Percentiles rank a stretch among this genome's conserved stretches.
Evolutionary conservation across 225 moss, liverwort and hornwort species (phyloP).

Genomic region (Physcomitrium patens): DNA sequence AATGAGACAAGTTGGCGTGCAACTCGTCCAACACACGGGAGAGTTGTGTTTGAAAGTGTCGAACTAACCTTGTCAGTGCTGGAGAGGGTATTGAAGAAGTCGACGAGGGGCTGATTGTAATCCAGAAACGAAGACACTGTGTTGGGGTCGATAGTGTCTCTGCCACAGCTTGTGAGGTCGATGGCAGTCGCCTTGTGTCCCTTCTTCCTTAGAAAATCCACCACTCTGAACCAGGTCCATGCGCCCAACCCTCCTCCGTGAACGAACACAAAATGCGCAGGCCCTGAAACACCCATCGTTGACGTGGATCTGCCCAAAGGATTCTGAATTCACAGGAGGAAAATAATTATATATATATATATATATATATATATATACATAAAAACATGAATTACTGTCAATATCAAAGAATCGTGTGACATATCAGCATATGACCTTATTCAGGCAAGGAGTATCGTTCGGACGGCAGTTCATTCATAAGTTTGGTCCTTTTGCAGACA

Average conservation of each 20-base stretch:
- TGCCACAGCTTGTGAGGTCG: conserved; percentile 53
- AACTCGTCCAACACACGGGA: not conserved
- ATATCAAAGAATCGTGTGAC: not conserved
- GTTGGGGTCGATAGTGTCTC: conserved; percentile 42
- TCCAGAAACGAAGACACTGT: conserved; percentile 36
- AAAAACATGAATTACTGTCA: not conserved
- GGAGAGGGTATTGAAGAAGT: conserved; percentile 31
- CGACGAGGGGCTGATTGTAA: conserved; percentile 49
- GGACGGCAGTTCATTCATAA: too few relatives aligned
- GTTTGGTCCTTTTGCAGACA: too few relatives aligned
- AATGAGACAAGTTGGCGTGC: not conserved
- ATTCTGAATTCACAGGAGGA: not conserved
- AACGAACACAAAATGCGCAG: conserved; percentile 54
- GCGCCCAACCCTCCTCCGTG: conserved; percentile 58
- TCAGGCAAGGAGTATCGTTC: not conserved
- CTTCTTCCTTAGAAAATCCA: conserved; percentile 44
- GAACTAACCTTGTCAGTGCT: conserved; percentile 40
- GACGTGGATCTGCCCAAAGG: not conserved
- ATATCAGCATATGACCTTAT: not conserved
- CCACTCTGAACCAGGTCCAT: conserved; percentile 56
- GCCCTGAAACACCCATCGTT: conserved; percentile 36
- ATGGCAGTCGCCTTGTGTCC: conserved; percentile 53
- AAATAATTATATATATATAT: too few relatives aligned
- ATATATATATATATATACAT: too few relatives aligned
- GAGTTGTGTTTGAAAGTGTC: not conserved